Conservation (phyloP, 208 protist species). For the Acanthamoeba castellanii region DNA sequence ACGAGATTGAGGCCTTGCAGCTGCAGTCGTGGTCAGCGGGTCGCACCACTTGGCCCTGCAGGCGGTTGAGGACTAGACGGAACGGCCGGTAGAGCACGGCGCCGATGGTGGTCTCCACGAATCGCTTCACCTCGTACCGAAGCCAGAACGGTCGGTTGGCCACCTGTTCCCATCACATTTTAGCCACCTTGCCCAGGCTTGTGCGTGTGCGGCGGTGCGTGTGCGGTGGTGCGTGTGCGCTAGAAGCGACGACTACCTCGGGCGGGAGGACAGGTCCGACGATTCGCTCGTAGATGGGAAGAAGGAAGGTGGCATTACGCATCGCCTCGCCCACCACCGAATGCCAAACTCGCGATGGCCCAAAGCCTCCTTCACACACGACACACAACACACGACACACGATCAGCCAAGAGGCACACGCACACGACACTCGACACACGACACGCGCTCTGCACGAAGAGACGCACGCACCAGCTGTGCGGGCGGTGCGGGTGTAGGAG, state of each 20-base stretch:
- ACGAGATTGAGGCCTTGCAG: not conserved
- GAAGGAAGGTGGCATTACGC: not conserved
- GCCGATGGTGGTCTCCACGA: not conserved
- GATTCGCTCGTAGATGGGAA: not conserved
- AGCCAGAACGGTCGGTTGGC: not conserved
- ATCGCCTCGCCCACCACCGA: not conserved
- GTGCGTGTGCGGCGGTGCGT: no score
- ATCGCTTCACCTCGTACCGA: not conserved
- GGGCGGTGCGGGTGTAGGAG: not conserved
- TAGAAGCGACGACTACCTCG: not conserved
- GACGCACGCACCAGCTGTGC: not conserved
- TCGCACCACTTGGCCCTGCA: not conserved
- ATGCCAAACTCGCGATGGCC: not conserved
- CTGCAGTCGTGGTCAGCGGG: not conserved
- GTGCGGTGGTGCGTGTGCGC: no score
- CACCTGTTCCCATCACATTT: not conserved
- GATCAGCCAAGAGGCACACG: not conserved
- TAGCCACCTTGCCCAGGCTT: no score
- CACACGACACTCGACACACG: not conserved
- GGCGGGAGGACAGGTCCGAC: not conserved
- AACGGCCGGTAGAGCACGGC: conserved; percentile 1
- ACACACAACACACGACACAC: not conserved
- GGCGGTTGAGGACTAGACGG: conserved; percentile 9
- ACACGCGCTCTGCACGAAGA: not conserved
- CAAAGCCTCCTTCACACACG: not conserved